A percentile compares a stretch with the other conserved stretches of the same genome.
These are phyloP conservation scores for Cutaneotrichosporon daszewskae DNA, from an alignment of 1,284 basidiomycete species.

Conservation along the genomic window DNA sequence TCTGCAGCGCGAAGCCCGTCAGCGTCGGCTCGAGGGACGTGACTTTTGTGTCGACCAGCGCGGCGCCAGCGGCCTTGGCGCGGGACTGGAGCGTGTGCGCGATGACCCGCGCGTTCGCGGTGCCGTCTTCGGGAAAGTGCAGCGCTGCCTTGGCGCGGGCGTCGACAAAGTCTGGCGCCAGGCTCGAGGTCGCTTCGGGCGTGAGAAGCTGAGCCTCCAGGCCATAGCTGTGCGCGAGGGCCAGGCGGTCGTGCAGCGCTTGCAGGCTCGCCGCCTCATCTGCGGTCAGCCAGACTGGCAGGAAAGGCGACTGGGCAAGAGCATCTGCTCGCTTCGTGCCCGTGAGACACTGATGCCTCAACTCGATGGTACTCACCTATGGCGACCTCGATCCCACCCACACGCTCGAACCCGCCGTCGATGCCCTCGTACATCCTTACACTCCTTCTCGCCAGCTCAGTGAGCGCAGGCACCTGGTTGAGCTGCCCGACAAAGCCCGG, in stretches of 20 bases:
- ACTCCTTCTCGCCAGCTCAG: slow-evolving; percentile 21
- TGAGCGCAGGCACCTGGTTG: slow-evolving; percentile 18
- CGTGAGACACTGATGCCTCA: too few species aligned
- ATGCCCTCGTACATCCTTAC: slow-evolving; percentile 14
- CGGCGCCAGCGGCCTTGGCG: slow-evolving; percentile 14
- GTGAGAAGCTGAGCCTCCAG: slow-evolving; percentile 10
- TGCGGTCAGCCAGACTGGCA: too few species aligned
- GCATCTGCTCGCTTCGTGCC: too few species aligned
- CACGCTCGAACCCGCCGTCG: slow-evolving; percentile 15
- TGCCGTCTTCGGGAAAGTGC: slow-evolving; percentile 20
- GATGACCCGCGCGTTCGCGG: slow-evolving; percentile 16
- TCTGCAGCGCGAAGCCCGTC: not conserved
- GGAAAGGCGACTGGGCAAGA: too few species aligned
- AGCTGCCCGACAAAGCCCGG: slow-evolving; percentile 29
- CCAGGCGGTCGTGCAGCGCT: slow-evolving; percentile 2
- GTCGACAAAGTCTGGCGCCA: slow-evolving; percentile 17
- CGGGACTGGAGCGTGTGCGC: slow-evolving; percentile 12
- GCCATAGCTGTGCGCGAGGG: slow-evolving; percentile 6
- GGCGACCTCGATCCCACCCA: slow-evolving; percentile 23
- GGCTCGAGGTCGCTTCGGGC: slow-evolving; percentile 4
- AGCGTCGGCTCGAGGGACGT: not conserved
- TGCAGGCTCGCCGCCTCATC: too few species aligned
- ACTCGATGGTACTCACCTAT: too few species aligned
- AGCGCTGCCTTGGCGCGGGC: not conserved
- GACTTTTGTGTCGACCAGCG: slow-evolving; percentile 13